These are phyloP conservation scores for Botrytis cinerea DNA, from an alignment of 2,329 filamentous ascomycete genomes.

Conservation along the genomic window DNA sequence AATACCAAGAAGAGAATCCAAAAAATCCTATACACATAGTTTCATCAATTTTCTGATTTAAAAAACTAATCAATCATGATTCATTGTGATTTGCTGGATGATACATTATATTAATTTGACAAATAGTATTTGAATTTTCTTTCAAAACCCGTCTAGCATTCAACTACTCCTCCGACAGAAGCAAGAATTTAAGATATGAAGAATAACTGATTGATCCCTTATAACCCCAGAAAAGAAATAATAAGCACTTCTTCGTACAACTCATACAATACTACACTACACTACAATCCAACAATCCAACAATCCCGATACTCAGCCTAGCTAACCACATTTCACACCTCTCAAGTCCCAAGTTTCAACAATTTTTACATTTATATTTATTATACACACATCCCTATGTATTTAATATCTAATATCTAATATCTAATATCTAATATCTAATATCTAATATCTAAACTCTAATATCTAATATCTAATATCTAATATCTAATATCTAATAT, in stretches of 20 bases:
- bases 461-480: no score
- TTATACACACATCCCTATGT: no score
- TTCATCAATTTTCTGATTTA: background rate
- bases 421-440: no score
- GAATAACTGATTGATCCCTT: background rate
- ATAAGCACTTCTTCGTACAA: background rate
- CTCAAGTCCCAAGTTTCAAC: background rate
- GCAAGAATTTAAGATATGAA: background rate
- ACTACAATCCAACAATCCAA: no score
- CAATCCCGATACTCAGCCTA: background rate
- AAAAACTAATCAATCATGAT: background rate
- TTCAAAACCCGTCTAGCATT: no score
- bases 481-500: no score
- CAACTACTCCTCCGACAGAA: background rate
- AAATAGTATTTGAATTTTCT: background rate
- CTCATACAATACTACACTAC: background rate
- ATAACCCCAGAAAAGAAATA: background rate
- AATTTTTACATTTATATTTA: background rate
- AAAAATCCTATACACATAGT: background rate
- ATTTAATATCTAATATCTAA: no score
- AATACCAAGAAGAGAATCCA: background rate
- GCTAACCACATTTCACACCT: fast-evolving
- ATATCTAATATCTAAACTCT: no score
- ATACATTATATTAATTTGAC: no score
- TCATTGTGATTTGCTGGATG: background rate